Conservation (phyloP, 2,329 filamentous ascomycete species). For the Massarina eburnea region DNA sequence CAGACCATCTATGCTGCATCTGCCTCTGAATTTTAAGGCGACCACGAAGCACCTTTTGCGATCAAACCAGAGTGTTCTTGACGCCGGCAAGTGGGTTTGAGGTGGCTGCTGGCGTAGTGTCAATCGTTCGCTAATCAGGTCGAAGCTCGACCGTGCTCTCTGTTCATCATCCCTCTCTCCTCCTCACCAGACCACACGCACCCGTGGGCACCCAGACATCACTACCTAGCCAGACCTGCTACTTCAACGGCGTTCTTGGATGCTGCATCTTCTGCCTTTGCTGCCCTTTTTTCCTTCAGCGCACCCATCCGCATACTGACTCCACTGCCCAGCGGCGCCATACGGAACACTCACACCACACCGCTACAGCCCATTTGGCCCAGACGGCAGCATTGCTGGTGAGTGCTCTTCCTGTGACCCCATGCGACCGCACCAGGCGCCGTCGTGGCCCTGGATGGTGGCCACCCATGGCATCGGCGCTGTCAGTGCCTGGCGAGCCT, state of each 20-base stretch:
- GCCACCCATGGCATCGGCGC: constrained; percentile 19
- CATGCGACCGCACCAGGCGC: constrained; percentile 34
- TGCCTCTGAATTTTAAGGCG: constrained; percentile 19
- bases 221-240: constrained; percentile 25
- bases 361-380: constrained; percentile 27
- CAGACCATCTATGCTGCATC: constrained; percentile 9
- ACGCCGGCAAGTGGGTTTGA: constrained; percentile 22
- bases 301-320: constrained; percentile 34
- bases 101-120: constrained; percentile 20
- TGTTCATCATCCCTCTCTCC: constrained; percentile 20
- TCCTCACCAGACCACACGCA: constrained; percentile 25
- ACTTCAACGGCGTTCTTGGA: constrained; percentile 8
- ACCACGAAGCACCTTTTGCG: constrained; percentile 18
- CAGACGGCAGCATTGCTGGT: constrained; percentile 29
- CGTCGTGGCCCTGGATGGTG: constrained; percentile 15
- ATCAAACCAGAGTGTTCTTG: constrained; percentile 21
- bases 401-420: constrained; percentile 32
- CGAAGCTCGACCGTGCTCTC: constrained; percentile 9
- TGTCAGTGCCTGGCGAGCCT: constrained; percentile 32
- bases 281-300: constrained; percentile 16
- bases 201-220: constrained; percentile 26
- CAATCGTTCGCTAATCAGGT: constrained; percentile 25
- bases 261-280: constrained; percentile 15
- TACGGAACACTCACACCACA: constrained; percentile 38
- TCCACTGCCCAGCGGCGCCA: constrained; percentile 38